Percentiles rank a stretch among this genome's conserved stretches.
phyloP scores from a whole-genome alignment of 164 flowering plant genomes.

The Brasenia schreberi region DNA sequence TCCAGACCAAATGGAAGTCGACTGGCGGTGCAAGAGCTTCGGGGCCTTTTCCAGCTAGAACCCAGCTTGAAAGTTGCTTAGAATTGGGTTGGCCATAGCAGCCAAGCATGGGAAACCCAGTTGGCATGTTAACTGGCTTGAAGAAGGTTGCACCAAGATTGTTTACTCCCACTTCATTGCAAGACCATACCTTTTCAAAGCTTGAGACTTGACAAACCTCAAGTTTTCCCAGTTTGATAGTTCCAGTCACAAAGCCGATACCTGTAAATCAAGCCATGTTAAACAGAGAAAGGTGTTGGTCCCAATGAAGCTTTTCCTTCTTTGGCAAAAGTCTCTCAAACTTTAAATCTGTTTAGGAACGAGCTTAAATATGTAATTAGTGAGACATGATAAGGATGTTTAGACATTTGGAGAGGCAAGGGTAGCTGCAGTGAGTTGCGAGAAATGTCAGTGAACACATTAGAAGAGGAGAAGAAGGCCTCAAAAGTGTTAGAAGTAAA shows the following conservation, averaged over 20 bases:
- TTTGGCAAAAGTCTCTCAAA: no score
- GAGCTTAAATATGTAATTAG: no score
- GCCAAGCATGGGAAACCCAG: conserved; percentile 64
- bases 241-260: conserved; percentile 58
- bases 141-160: conserved; percentile 59
- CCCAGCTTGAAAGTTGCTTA: conserved; percentile 51
- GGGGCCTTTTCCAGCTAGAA: conserved; percentile 34
- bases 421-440: neutral
- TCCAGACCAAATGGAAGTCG: conserved; percentile 45
- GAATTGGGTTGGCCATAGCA: conserved; percentile 61
- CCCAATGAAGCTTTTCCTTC: no score
- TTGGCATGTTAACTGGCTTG: conserved; percentile 49
- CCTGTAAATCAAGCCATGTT: conserved; percentile 17
- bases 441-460: neutral
- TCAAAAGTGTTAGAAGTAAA: no score
- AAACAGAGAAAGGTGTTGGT: no score
- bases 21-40: conserved; percentile 25
- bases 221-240: conserved; percentile 65
- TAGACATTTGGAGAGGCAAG: neutral
- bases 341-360: no score
- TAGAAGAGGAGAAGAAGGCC: no score
- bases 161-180: conserved; percentile 51
- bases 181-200: conserved; percentile 61
- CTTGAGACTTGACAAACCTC: conserved; percentile 36
- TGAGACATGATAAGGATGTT: neutral